phyloP scores from a whole-genome alignment of 139 green algal genomes.

The Coelastrella sp. region DNA sequence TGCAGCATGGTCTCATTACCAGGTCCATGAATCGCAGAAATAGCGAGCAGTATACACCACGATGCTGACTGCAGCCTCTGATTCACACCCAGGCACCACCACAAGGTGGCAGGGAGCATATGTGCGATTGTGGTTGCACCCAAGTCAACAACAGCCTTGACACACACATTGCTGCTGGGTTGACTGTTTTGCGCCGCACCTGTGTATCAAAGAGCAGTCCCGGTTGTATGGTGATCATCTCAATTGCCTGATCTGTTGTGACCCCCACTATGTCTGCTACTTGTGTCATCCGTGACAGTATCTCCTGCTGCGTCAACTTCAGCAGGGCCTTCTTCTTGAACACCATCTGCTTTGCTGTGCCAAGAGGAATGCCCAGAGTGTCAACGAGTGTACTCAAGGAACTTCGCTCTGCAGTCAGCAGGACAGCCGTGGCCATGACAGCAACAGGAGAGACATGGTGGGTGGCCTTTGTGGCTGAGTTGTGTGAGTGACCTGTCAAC shows the following conservation, averaged over 20 bases:
- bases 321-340: conserved; percentile 62
- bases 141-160: no score
- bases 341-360: conserved; percentile 60
- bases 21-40: no score
- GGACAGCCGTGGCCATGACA: background rate
- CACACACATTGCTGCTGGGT: background rate
- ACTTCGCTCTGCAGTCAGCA: background rate
- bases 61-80: no score
- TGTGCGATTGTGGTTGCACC: no score
- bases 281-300: conserved; percentile 42
- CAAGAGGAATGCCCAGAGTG: conserved; percentile 53
- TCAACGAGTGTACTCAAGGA: background rate
- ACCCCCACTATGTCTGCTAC: conserved; percentile 61
- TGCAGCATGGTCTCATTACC: no score
- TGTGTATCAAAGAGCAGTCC: conserved; percentile 64
- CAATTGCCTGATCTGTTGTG: conserved; percentile 55
- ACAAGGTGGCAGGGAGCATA: no score
- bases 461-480: background rate
- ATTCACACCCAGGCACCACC: no score
- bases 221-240: conserved; percentile 65
- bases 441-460: background rate
- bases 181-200: background rate
- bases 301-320: conserved; percentile 46
- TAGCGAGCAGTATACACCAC: no score
- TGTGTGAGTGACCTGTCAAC: no score